These are phyloP conservation scores for Chondrostereum purpureum DNA, from an alignment of 1,284 basidiomycete species.

Conservation along the genomic window DNA sequence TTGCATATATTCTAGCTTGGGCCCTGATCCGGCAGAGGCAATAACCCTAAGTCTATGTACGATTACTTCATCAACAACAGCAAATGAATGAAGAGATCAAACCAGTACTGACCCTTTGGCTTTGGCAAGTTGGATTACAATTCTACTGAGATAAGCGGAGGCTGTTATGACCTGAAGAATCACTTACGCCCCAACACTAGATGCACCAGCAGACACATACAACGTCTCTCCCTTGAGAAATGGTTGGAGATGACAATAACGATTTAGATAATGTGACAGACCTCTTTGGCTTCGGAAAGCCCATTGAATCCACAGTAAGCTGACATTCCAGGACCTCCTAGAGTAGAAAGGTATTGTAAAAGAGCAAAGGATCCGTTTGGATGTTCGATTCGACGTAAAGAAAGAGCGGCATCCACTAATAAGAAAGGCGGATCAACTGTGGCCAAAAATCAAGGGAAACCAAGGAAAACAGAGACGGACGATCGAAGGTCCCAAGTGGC, in stretches of 20 bases:
- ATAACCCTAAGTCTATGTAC: constrained; percentile 43
- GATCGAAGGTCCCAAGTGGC: constrained; percentile 1
- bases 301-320: constrained; percentile 5
- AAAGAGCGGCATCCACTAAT: constrained; percentile 2
- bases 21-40: constrained; percentile 47
- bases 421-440: background rate
- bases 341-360: background rate
- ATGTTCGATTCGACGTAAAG: constrained; percentile 7
- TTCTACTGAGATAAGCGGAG: background rate
- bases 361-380: constrained; percentile 7
- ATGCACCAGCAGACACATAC: constrained; percentile 15
- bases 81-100: background rate
- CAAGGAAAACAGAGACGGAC: background rate
- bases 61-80: background rate
- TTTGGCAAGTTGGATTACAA: constrained; percentile 37
- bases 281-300: constrained; percentile 3
- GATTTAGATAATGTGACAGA: background rate
- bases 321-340: background rate
- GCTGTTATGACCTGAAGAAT: background rate
- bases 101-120: constrained; percentile 23
- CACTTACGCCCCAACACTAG: constrained; percentile 29
- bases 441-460: background rate
- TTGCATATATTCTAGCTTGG: constrained; percentile 46
- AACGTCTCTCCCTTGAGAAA: constrained; percentile 12
- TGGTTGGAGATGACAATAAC: background rate